phyloP scores from a whole-genome alignment of 306 rosid genomes.

The Malus sylvestris region DNA sequence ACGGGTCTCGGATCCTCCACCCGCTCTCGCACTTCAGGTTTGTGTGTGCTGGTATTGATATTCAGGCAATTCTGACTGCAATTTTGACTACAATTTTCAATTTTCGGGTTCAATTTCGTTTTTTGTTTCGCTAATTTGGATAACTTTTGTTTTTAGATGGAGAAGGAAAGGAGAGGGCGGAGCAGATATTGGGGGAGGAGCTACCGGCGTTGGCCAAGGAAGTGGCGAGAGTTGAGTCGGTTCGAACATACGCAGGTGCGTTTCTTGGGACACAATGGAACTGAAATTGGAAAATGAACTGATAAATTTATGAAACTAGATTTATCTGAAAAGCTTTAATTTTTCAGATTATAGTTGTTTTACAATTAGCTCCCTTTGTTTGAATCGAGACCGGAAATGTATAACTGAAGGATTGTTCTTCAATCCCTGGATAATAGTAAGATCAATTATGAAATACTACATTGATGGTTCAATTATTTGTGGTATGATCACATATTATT shows the following conservation, averaged over 20 bases:
- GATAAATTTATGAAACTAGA: not conserved
- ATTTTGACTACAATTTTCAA: constrained; percentile 7
- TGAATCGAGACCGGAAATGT: not conserved
- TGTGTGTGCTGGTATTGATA: not conserved
- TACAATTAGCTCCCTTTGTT: not conserved
- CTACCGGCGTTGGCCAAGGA: constrained; percentile 85
- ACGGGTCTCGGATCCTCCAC: constrained; percentile 37
- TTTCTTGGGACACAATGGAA: not conserved
- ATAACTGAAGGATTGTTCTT: not conserved
- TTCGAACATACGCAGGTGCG: constrained; percentile 78
- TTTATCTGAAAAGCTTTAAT: not conserved
- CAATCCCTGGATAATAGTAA: not conserved
- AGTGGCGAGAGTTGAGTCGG: constrained; percentile 76
- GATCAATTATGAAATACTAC: not conserved
- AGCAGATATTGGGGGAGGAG: constrained; percentile 67
- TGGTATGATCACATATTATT: not conserved
- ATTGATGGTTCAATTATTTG: not conserved
- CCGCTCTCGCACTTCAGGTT: constrained; percentile 21
- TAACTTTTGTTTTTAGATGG: constrained; percentile 27
- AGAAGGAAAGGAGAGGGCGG: constrained; percentile 31
- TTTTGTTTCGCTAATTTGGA: not conserved
- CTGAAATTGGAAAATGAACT: not conserved
- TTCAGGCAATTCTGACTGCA: constrained; percentile 12
- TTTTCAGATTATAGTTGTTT: not conserved
- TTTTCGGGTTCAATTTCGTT: not conserved